These are phyloP conservation scores for Penicillium sclerotigenum DNA, from an alignment of 2,329 filamentous ascomycete genomes.

Conservation along the genomic window DNA sequence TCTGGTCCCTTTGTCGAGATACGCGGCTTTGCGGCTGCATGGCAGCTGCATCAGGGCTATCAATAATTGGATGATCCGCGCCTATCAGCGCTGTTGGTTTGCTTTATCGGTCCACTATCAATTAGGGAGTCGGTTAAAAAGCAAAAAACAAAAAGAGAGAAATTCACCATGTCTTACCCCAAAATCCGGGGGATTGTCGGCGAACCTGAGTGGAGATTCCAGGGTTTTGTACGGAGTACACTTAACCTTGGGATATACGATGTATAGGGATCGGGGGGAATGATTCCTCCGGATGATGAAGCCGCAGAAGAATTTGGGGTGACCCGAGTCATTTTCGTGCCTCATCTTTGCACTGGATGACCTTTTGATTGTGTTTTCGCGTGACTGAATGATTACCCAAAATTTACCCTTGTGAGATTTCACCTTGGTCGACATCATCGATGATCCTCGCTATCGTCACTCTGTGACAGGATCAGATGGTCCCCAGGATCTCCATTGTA, in stretches of 20 bases:
- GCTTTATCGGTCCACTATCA: not conserved
- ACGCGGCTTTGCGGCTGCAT: conserved; percentile 23
- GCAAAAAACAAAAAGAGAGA: too few species aligned
- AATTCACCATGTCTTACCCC: not conserved
- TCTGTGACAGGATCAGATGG: conserved; percentile 3
- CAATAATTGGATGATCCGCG: conserved; percentile 21
- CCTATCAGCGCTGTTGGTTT: conserved; percentile 18
- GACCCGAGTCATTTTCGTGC: conserved; percentile 1
- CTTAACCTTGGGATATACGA: not conserved
- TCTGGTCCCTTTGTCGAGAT: conserved; percentile 4
- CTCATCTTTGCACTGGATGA: not conserved
- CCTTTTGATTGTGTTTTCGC: conserved; percentile 6
- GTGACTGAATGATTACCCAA: conserved; percentile 22
- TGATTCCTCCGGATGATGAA: conserved; percentile 1
- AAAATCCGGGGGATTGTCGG: conserved; percentile 5
- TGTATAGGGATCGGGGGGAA: not conserved
- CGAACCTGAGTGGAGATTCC: not conserved
- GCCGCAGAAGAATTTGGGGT: not conserved
- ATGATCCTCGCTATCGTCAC: conserved; percentile 23
- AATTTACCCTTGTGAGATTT: conserved; percentile 6
- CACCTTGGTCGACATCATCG: conserved; percentile 24
- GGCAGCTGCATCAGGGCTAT: conserved; percentile 10
- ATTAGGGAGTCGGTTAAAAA: not conserved
- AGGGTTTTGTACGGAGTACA: not conserved
- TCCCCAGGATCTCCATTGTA: conserved; percentile 8